phyloP scores from a whole-genome alignment of 2,329 filamentous ascomycete genomes.

The Ceratocystis eucalypticola region DNA sequence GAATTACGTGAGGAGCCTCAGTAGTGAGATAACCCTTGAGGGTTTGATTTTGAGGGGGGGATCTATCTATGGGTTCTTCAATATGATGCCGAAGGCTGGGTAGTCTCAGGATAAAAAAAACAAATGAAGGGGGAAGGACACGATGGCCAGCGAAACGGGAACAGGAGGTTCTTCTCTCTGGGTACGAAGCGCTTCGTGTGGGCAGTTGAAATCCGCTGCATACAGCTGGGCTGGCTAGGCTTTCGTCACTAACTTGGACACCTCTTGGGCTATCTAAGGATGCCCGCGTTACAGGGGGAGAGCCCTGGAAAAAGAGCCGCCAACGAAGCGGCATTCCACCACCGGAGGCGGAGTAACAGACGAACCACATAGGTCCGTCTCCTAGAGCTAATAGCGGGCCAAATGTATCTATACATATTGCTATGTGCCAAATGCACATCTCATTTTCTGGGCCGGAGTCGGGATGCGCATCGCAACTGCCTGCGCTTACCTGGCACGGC shows the following conservation, averaged over 20 bases:
- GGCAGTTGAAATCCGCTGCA: too few species aligned
- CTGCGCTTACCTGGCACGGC: background rate
- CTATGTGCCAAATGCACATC: background rate
- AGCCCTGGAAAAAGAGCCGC: background rate
- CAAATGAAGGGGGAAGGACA: background rate
- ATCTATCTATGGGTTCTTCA: background rate
- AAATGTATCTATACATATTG: background rate
- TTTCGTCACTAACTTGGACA: too few species aligned
- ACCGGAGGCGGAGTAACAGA: conserved; percentile 11
- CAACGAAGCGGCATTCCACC: background rate
- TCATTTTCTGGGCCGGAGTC: background rate
- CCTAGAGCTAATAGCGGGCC: background rate
- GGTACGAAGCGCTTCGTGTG: too few species aligned
- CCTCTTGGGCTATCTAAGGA: too few species aligned
- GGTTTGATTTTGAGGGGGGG: background rate
- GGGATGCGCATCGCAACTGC: background rate
- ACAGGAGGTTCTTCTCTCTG: background rate
- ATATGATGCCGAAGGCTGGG: too few species aligned
- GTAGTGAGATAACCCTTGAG: background rate
- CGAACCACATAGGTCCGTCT: background rate
- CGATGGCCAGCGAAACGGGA: background rate
- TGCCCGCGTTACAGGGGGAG: background rate
- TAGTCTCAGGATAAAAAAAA: background rate
- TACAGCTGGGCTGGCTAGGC: too few species aligned
- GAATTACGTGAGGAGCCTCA: too few species aligned